phyloP scores from a whole-genome alignment of 768 basidiomycete species.

The Lepiota venenata region DNA sequence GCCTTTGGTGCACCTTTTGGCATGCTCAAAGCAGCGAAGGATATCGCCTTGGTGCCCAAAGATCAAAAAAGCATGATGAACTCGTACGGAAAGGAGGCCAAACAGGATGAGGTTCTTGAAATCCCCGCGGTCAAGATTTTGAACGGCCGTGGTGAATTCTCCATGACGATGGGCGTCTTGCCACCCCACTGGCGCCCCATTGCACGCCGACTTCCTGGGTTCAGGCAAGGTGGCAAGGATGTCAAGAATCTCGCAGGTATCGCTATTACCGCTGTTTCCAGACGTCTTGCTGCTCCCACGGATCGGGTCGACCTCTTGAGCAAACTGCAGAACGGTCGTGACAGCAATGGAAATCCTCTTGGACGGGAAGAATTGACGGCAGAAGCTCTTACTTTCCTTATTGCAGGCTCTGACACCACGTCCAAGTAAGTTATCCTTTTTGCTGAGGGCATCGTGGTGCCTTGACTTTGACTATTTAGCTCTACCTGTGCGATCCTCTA shows the following conservation, averaged over 20 bases:
- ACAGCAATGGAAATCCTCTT: slow-evolving; percentile 80
- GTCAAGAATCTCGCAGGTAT: slow-evolving; percentile 76
- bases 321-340: slow-evolving; percentile 75
- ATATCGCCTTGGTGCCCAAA: slow-evolving; percentile 67
- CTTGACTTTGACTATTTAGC: slow-evolving; percentile 32
- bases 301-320: slow-evolving; percentile 81
- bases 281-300: slow-evolving; percentile 61
- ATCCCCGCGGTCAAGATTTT: slow-evolving; percentile 84
- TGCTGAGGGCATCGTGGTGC: not conserved
- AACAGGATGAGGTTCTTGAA: slow-evolving; percentile 43
- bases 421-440: slow-evolving; percentile 62
- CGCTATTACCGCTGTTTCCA: slow-evolving; percentile 76
- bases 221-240: slow-evolving; percentile 58
- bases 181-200: slow-evolving; percentile 70
- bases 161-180: slow-evolving; percentile 78
- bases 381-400: slow-evolving; percentile 81
- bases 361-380: slow-evolving; percentile 82
- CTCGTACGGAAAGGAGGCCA: slow-evolving; percentile 44
- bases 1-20: slow-evolving; percentile 89
- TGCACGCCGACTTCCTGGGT: slow-evolving; percentile 72
- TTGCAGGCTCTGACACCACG: slow-evolving; percentile 90
- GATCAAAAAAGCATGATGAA: slow-evolving; percentile 52
- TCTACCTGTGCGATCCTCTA: slow-evolving; percentile 90
- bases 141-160: slow-evolving; percentile 85
- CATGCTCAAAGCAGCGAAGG: slow-evolving; percentile 75